Conservation (phyloP, 306 rosid genomes). For the Biancaea sappan region DNA sequence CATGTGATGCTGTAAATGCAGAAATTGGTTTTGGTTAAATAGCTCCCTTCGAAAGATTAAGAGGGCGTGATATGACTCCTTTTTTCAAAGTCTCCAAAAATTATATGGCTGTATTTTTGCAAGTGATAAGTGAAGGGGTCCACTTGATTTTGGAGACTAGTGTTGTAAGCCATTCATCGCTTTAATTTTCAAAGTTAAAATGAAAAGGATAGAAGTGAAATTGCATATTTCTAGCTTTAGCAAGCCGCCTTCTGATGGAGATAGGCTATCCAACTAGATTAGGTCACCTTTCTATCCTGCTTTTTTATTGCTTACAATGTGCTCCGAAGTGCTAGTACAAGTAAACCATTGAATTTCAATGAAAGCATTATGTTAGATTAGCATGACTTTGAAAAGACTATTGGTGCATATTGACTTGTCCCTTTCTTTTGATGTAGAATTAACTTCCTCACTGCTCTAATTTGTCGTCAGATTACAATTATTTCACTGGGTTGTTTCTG, state of each 20-base stretch:
- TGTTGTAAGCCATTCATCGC: constrained; percentile 30
- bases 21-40: constrained; percentile 13
- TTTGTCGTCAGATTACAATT: constrained; percentile 32
- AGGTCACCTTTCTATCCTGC: constrained; percentile 24
- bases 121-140: constrained; percentile 1
- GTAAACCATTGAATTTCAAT: constrained; percentile 14
- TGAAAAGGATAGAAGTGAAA: constrained; percentile 8
- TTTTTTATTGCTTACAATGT: constrained; percentile 19
- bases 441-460: constrained; percentile 24
- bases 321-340: constrained; percentile 27
- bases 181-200: constrained; percentile 4
- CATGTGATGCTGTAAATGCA: not conserved
- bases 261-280: constrained; percentile 31
- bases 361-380: constrained; percentile 27
- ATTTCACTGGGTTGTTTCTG: constrained; percentile 21
- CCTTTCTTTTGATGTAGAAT: constrained; percentile 20
- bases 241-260: constrained; percentile 26
- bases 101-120: constrained; percentile 15
- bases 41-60: not conserved
- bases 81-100: constrained; percentile 14
- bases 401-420: constrained; percentile 27
- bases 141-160: not conserved
- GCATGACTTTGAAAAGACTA: constrained; percentile 25
- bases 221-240: constrained; percentile 2
- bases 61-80: not conserved